A percentile compares a stretch with the other conserved stretches of the same genome.
These are phyloP conservation scores for Teratosphaeria destructans DNA, from an alignment of 2,329 filamentous ascomycete species.

Conservation along the genomic window DNA sequence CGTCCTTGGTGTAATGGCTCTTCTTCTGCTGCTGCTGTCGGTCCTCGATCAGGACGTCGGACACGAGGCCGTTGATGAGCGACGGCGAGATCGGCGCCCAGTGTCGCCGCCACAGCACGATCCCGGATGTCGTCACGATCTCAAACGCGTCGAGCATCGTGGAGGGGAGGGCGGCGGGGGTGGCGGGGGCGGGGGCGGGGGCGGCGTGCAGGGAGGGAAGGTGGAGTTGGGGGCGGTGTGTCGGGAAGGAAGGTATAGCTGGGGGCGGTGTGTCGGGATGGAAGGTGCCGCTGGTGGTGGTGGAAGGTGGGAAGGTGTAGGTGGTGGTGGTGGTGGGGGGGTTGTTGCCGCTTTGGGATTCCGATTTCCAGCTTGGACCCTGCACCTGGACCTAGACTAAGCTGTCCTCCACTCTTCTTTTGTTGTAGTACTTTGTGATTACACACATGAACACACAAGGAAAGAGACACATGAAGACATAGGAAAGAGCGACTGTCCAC, in stretches of 20 bases:
- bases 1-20: constrained; percentile 69
- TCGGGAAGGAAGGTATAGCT: too few relatives aligned
- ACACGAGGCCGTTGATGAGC: constrained; percentile 88
- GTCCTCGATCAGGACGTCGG: constrained; percentile 90
- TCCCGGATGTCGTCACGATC: constrained; percentile 87
- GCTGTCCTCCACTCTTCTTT: too few relatives aligned
- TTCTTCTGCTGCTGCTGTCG: constrained; percentile 50
- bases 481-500: constrained; percentile 16
- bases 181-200: too few relatives aligned
- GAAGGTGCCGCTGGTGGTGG: neutral
- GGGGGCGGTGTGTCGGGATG: neutral
- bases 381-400: neutral
- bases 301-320: neutral
- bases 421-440: too few relatives aligned
- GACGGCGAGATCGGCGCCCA: constrained; percentile 71
- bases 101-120: constrained; percentile 89
- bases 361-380: neutral
- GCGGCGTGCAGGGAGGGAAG: neutral
- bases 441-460: neutral
- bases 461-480: neutral
- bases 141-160: constrained; percentile 92
- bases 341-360: neutral
- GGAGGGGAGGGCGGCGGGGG: too few relatives aligned
- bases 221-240: too few relatives aligned
- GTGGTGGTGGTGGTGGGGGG: too few relatives aligned